These are phyloP conservation scores for Podospora didyma DNA, from an alignment of 495 filamentous ascomycete genomes.

Conservation along the genomic window DNA sequence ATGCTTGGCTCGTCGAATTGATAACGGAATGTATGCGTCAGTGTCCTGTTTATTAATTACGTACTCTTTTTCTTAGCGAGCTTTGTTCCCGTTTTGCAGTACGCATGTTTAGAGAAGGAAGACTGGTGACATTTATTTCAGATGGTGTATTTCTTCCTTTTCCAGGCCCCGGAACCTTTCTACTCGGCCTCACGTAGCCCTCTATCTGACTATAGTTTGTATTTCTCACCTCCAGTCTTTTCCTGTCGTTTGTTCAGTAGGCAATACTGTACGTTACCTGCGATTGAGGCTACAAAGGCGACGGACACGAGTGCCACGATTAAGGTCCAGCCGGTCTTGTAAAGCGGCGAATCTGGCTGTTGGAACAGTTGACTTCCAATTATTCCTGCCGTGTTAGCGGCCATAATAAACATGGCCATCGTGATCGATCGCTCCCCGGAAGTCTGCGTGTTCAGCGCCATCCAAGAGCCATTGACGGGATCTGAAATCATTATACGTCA, in stretches of 20 bases:
- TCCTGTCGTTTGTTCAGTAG: constrained; percentile 19
- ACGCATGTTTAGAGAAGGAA: too few species aligned
- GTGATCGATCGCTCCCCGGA: constrained; percentile 36
- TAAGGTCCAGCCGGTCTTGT: constrained; percentile 28
- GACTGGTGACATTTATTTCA: too few species aligned
- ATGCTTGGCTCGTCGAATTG: too few species aligned
- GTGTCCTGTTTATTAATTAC: too few species aligned
- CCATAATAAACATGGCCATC: constrained; percentile 50
- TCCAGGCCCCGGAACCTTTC: neutral
- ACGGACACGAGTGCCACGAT: constrained; percentile 15
- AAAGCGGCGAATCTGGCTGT: constrained; percentile 47
- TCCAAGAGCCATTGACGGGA: constrained; percentile 34
- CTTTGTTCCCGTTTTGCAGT: too few species aligned
- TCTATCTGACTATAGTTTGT: too few species aligned
- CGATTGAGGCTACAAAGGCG: constrained; percentile 13
- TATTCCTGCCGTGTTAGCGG: constrained; percentile 50
- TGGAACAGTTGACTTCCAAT: constrained; percentile 54
- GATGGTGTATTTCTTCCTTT: too few species aligned
- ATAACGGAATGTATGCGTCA: too few species aligned
- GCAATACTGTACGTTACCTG: constrained; percentile 25
- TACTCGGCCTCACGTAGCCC: too few species aligned
- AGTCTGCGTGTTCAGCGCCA: constrained; percentile 30
- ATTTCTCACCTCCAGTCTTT: constrained; percentile 11
- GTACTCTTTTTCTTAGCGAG: too few species aligned
- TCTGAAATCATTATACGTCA: constrained; percentile 23